Evolutionary conservation across 2,329 filamentous ascomycete genomes (phyloP), one percentile per base, ranked within the genome.

Genomic region (Parafenestella ontariensis): DNA sequence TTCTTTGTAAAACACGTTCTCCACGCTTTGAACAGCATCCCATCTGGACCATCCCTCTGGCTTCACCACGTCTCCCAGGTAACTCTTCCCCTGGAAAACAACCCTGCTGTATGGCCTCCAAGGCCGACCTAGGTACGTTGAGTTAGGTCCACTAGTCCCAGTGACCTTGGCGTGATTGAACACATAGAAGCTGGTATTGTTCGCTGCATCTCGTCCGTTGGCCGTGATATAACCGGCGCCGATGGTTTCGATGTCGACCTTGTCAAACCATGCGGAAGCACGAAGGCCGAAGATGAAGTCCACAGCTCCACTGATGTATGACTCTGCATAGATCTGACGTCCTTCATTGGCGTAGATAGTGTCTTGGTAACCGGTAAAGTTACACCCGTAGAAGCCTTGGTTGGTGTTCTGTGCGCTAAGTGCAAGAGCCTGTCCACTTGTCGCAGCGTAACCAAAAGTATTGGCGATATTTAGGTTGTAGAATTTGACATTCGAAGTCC

Each of bases 391-490:
- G 73, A 83, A 85, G 20, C 80, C 82, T 73, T 84, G 81, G 41
- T 80, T 68, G 8, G 58, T 65, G 9, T 70, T 79, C 29, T 81
- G 78, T 1, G 83, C 81, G 36, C 78, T 79, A 5, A 86, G 58
- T 0, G 83, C 83, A 39, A 85, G 74, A 7, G 79, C 82, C 62
- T 84, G 61, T 1, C 60, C 56, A 6, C 40, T 45, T 10, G 39
- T 49, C 1, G 33, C 33, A 9, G 62, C 64, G 5, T 49, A n/a
- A 18, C 66, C 66, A 42, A 59, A 62, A 1, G 62, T 64, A 48
- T 85, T 85, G 45, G 77, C 79, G 3, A 84, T 75, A 64, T 85
- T 83, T 58, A 88, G 72, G 54, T 87, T 88, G 73, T 87, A 88
- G 9, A 87, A 64, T 55, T 80, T 81, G 47, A 87, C 80, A 56